Base-by-base conservation (phyloP, 148 eudicot species). In the Amaranthus hypochondriacus region DNA sequence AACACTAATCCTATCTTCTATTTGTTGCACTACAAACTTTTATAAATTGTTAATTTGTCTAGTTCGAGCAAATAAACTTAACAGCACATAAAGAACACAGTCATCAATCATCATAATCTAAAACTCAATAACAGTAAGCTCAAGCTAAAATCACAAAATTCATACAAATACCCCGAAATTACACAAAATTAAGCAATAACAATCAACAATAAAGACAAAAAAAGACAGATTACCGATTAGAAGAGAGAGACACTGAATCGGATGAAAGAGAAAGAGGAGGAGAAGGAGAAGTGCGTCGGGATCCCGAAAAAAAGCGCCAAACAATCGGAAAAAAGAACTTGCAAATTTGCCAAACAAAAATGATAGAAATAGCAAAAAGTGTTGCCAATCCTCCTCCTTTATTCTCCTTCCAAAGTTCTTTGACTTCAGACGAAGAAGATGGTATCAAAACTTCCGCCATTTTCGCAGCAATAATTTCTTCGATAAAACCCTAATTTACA, bases 391-490 rank as follows among this genome's bases (percentile, higher is more conserved):
- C 81, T 15, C 73, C 77, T 75, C 79, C 74, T 12, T 73, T 74
- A 56, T 75, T 75, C 18, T 75, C 83, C 75, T 46, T 63, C 86
- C 83, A 83, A 5, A 80, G 62, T 39, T 77, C 81, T 47, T 42
- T 57, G 4, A 5, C 48, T 6, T 9, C 10, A 14, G 42, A 12
- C 8, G 43, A 67, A 1, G 67, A 56, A 18, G 62, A 21, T 51
- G 43, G 8, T 46, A 60, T 21, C 11, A 69, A 6, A 0, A 68
- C 4, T 73, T 73, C 68, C 69, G 18, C 73, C 78, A 64, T 56
- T 57, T 56, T 77, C 12, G 5, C 10, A 6, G 48, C 10, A 6
- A 42, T 4, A 2, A 2, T 48, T 66, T 48, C 12, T 66, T 66
- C 9, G 54, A 5, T 3, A 67, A 18, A 67, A 67, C 6, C 21